Percentiles rank a stretch among this genome's conserved stretches.
These are phyloP conservation scores for Capsella rubella DNA, from an alignment of 441 rosid genomes.

Conservation along the genomic window DNA sequence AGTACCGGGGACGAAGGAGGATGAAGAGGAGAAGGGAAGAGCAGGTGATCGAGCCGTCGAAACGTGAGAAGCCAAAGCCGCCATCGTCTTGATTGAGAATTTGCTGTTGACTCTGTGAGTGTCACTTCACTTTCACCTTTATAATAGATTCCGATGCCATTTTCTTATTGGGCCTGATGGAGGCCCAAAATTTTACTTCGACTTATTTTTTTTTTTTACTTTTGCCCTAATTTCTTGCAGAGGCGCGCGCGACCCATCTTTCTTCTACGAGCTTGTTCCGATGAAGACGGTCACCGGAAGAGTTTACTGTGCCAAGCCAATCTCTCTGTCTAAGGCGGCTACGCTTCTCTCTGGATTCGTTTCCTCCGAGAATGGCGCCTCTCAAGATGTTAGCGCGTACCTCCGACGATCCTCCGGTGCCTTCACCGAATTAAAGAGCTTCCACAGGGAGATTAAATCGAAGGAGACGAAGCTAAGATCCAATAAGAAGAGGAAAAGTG, in stretches of 20 bases:
- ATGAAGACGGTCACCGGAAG: conserved; percentile 65
- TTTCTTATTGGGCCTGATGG: not conserved
- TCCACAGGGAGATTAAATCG: conserved; percentile 50
- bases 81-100: conserved; percentile 45
- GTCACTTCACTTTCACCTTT: conserved; percentile 25
- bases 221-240: conserved; percentile 26
- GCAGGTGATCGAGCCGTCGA: conserved; percentile 47
- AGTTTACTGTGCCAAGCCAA: conserved; percentile 45
- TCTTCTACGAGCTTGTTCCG: not conserved
- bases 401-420: conserved; percentile 61
- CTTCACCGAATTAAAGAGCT: conserved; percentile 53
- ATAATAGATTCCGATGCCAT: not conserved
- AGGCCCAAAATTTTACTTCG: not conserved
- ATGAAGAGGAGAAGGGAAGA: conserved; percentile 50
- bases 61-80: conserved; percentile 63
- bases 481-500: conserved; percentile 44
- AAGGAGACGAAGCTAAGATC: conserved; percentile 40
- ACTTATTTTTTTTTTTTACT: not conserved
- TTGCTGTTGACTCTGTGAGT: conserved; percentile 10
- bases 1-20: conserved; percentile 54
- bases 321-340: conserved; percentile 59
- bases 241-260: not conserved
- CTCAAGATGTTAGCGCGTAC: conserved; percentile 61
- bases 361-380: conserved; percentile 57
- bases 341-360: conserved; percentile 60